Evolutionary conservation across 805 yeast genomes (phyloP).

Genomic region (Saccharomycopsis selenospora): DNA sequence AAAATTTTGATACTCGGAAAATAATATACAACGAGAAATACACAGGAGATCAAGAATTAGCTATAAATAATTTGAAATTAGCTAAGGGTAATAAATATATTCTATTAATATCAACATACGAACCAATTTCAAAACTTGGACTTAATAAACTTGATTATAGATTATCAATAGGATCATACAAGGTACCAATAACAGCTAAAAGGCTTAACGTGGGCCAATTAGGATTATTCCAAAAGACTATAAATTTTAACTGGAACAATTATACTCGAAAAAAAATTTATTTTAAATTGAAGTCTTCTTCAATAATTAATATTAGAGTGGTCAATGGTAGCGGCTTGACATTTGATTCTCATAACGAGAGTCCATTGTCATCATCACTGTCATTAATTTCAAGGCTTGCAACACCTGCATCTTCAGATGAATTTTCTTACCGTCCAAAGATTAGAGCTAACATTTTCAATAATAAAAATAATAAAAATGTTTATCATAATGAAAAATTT

Average conservation of each 20-base stretch:
- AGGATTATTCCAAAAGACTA: conserved; percentile 31
- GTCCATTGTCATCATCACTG: no score
- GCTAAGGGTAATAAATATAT: conserved; percentile 35
- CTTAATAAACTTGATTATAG: conserved; percentile 3
- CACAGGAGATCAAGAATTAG: conserved; percentile 24
- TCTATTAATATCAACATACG: conserved; percentile 41
- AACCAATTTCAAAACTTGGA: conserved; percentile 23
- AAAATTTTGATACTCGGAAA: conserved; percentile 27
- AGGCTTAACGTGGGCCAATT: conserved; percentile 21
- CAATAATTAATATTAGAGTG: conserved; percentile 23
- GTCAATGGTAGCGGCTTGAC: conserved; percentile 13
- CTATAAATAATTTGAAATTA: conserved; percentile 24
- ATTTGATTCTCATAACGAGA: not conserved
- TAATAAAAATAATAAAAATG: conserved; percentile 26
- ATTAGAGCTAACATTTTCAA: conserved; percentile 40
- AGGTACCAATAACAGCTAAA: conserved; percentile 23
- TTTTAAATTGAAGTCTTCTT: conserved; percentile 24
- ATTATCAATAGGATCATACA: conserved; percentile 1
- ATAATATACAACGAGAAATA: conserved; percentile 33
- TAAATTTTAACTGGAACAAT: conserved; percentile 33
- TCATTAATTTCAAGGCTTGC: not conserved
- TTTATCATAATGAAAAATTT: conserved; percentile 34
- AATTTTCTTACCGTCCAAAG: conserved; percentile 36
- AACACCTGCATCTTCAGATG: not conserved
- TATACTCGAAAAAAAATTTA: conserved; percentile 33